phyloP scores from a whole-genome alignment of 2,329 filamentous ascomycete genomes.

The Cryphonectria japonica region DNA sequence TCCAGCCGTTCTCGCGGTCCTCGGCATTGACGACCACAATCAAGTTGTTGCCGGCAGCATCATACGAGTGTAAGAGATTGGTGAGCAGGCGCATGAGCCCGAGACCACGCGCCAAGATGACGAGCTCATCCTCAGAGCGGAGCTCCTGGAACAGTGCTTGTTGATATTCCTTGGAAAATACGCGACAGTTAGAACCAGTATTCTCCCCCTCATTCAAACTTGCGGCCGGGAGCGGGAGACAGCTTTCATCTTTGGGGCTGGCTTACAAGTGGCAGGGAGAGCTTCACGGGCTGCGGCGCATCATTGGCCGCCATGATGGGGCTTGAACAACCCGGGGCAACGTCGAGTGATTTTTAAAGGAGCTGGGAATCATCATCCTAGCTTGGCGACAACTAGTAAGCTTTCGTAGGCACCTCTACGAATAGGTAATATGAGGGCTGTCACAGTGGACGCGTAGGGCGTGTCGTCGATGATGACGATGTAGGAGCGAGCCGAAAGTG shows the following conservation, averaged over 20 bases:
- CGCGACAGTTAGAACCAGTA: slow-evolving; percentile 8
- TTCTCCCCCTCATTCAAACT: slow-evolving; percentile 26
- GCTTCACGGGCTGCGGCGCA: slow-evolving; percentile 70
- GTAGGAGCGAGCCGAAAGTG: too few species aligned
- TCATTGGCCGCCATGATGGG: slow-evolving; percentile 29
- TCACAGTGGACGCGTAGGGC: too few species aligned
- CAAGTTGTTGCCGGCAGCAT: slow-evolving; percentile 92
- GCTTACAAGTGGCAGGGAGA: slow-evolving; percentile 73
- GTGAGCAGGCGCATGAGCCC: slow-evolving; percentile 90
- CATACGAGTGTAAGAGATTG: slow-evolving; percentile 96
- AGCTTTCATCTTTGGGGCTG: neutral
- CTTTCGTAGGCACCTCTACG: neutral
- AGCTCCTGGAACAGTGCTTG: slow-evolving; percentile 93
- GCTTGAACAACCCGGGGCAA: slow-evolving; percentile 15
- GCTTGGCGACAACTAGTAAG: slow-evolving; percentile 2
- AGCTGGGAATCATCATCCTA: slow-evolving; percentile 20
- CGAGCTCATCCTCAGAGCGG: slow-evolving; percentile 87
- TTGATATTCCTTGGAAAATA: slow-evolving; percentile 72
- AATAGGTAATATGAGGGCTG: neutral
- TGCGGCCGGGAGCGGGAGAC: neutral
- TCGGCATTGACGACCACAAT: slow-evolving; percentile 88
- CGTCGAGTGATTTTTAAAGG: neutral
- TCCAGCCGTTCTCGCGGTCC: slow-evolving; percentile 94
- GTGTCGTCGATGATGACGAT: neutral
- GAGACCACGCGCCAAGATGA: slow-evolving; percentile 88